Conservation (phyloP, 208 protist species). For the Lotmaria passim region DNA sequence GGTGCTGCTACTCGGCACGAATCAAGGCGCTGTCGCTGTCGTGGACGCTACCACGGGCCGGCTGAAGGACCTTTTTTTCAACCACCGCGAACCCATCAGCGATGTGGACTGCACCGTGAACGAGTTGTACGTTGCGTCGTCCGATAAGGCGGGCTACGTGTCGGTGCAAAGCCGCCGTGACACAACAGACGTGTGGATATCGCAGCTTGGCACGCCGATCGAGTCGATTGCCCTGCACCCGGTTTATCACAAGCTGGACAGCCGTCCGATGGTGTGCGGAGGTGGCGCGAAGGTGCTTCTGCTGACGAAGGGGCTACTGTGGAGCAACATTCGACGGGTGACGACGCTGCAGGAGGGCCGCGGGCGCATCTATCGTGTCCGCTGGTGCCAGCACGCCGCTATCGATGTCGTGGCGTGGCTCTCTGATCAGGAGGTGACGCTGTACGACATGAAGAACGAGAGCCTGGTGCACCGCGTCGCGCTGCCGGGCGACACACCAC, state of each 20-base stretch:
- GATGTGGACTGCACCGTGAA: constrained; percentile 58
- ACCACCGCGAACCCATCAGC: constrained; percentile 62
- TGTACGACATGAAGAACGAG: constrained; percentile 57
- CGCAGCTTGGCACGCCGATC: constrained; percentile 51
- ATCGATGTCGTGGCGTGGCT: constrained; percentile 70
- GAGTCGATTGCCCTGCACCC: constrained; percentile 68
- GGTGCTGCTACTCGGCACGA: constrained; percentile 70
- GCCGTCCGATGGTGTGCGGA: constrained; percentile 43
- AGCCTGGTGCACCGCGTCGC: constrained; percentile 33
- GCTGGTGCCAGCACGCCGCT: constrained; percentile 49
- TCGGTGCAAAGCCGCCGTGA: constrained; percentile 47
- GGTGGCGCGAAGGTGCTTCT: constrained; percentile 57
- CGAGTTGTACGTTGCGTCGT: constrained; percentile 57
- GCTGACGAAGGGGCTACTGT: constrained; percentile 45
- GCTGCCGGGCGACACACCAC: constrained; percentile 19
- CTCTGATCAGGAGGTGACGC: constrained; percentile 52
- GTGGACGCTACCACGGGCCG: constrained; percentile 36
- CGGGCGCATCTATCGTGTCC: constrained; percentile 55
- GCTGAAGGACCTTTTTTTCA: constrained; percentile 30
- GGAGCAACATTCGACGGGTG: constrained; percentile 55
- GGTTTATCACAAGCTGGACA: constrained; percentile 52
- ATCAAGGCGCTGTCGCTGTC: constrained; percentile 65
- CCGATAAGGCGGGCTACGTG: constrained; percentile 58
- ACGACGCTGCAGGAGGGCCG: constrained; percentile 50
- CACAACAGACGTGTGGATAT: constrained; percentile 43